These are phyloP conservation scores for Colletotrichum sp. DNA, from an alignment of 2,329 filamentous ascomycete genomes.

Conservation along the genomic window DNA sequence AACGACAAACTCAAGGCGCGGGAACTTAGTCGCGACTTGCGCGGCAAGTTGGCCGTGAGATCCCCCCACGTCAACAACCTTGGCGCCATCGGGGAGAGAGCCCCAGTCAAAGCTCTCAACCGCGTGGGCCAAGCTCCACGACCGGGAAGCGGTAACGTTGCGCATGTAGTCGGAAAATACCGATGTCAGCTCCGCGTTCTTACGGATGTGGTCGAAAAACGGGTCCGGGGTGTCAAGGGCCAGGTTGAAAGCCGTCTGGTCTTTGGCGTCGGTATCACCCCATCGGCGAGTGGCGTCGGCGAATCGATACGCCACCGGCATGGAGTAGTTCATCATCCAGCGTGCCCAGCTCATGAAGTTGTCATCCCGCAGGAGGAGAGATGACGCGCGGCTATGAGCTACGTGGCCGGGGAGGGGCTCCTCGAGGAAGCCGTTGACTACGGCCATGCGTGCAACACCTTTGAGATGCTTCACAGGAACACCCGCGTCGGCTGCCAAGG, in stretches of 20 bases:
- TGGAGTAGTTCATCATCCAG: constrained; percentile 31
- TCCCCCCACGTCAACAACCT: constrained; percentile 12
- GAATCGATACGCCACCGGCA: constrained; percentile 26
- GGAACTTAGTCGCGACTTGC: not conserved
- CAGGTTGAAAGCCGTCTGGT: constrained; percentile 33
- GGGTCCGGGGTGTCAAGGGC: constrained; percentile 28
- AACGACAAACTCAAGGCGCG: not conserved
- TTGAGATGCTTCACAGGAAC: constrained; percentile 26
- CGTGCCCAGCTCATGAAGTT: constrained; percentile 32
- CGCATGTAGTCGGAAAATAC: constrained; percentile 37
- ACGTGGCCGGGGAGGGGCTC: constrained; percentile 33
- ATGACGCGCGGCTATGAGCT: constrained; percentile 36
- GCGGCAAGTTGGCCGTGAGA: constrained; percentile 6
- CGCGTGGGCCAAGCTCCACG: constrained; percentile 31
- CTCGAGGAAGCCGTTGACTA: constrained; percentile 35
- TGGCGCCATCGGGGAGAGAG: not conserved
- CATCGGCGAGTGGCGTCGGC: constrained; percentile 30
- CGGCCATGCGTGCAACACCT: constrained; percentile 39
- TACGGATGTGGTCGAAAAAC: constrained; percentile 36
- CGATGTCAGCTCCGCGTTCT: constrained; percentile 22
- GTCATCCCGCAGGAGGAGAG: constrained; percentile 27
- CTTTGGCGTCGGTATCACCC: constrained; percentile 25
- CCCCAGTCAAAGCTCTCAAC: constrained; percentile 20
- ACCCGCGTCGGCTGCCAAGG: constrained; percentile 15
- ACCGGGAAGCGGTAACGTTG: constrained; percentile 31